These are phyloP conservation scores for Capronia americana DNA, from an alignment of 2,329 filamentous ascomycete species.

Conservation along the genomic window DNA sequence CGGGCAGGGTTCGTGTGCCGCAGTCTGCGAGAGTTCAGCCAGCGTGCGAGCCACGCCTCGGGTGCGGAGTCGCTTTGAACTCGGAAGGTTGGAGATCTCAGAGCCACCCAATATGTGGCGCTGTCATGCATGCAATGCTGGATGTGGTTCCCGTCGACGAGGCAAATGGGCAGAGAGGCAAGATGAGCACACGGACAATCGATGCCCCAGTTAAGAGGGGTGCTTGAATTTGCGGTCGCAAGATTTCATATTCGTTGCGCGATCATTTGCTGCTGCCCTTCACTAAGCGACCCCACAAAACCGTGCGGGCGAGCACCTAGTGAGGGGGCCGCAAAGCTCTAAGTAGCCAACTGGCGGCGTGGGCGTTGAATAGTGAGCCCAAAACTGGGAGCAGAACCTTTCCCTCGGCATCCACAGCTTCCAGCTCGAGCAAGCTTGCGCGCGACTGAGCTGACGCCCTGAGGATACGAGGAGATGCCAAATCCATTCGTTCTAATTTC, in stretches of 20 bases:
- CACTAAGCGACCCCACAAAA: slow-evolving; percentile 22
- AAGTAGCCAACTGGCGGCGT: not conserved
- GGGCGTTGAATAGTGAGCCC: not conserved
- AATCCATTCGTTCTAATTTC: not conserved
- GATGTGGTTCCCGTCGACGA: not conserved
- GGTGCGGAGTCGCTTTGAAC: slow-evolving; percentile 24
- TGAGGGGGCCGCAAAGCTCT: slow-evolving; percentile 2
- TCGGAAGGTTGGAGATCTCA: not conserved
- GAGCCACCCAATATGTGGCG: slow-evolving; percentile 25
- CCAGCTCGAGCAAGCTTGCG: not conserved
- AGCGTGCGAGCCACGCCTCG: slow-evolving; percentile 11
- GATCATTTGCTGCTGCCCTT: slow-evolving; percentile 17
- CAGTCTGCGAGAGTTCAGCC: not conserved
- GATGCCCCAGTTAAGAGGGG: slow-evolving; percentile 5
- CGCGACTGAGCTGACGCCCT: not conserved
- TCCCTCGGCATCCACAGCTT: slow-evolving; percentile 19
- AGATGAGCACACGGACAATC: not conserved
- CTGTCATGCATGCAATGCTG: slow-evolving; percentile 7
- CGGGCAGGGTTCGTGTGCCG: slow-evolving; percentile 10
- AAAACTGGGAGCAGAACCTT: not conserved
- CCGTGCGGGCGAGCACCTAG: not conserved
- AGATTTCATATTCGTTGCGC: slow-evolving; percentile 6
- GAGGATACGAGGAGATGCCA: not conserved
- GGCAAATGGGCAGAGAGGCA: not conserved
- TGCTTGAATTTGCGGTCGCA: not conserved